These are phyloP conservation scores for Avicennia marina DNA, from an alignment of 257 asterid genomes.

Conservation along the genomic window DNA sequence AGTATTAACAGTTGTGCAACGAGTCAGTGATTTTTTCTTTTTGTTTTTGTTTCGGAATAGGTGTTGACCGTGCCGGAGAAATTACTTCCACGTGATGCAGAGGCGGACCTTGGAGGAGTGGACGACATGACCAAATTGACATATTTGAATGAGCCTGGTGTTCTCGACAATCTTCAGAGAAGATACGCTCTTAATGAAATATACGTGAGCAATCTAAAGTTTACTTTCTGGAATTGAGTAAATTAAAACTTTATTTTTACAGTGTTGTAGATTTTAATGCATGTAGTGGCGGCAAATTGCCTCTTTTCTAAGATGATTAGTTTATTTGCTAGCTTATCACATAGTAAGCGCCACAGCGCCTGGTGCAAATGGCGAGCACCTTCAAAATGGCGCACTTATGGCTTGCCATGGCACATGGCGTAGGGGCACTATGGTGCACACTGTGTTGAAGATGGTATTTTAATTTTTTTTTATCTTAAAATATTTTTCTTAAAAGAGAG, in stretches of 20 bases:
- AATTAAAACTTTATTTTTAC: neutral
- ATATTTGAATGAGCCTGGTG: slow-evolving; percentile 92
- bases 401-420: too few species aligned
- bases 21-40: slow-evolving; percentile 5
- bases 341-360: too few species aligned
- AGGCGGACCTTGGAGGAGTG: slow-evolving; percentile 93
- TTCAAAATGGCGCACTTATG: too few species aligned
- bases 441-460: too few species aligned
- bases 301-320: neutral
- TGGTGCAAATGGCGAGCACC: too few species aligned
- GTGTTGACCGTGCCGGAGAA: slow-evolving; percentile 61
- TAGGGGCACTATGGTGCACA: too few species aligned
- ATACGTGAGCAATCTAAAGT: slow-evolving; percentile 61
- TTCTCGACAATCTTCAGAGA: slow-evolving; percentile 85
- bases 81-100: slow-evolving; percentile 75
- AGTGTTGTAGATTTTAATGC: neutral
- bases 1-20: slow-evolving; percentile 1
- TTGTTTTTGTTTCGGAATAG: slow-evolving; percentile 23
- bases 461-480: too few species aligned
- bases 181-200: slow-evolving; percentile 88
- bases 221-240: too few species aligned
- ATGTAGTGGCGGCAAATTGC: neutral
- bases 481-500: too few species aligned
- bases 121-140: slow-evolving; percentile 97
- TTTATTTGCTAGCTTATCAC: neutral